phyloP scores from a whole-genome alignment of 2,329 filamentous ascomycete species.

The Cladosporium sp. region DNA sequence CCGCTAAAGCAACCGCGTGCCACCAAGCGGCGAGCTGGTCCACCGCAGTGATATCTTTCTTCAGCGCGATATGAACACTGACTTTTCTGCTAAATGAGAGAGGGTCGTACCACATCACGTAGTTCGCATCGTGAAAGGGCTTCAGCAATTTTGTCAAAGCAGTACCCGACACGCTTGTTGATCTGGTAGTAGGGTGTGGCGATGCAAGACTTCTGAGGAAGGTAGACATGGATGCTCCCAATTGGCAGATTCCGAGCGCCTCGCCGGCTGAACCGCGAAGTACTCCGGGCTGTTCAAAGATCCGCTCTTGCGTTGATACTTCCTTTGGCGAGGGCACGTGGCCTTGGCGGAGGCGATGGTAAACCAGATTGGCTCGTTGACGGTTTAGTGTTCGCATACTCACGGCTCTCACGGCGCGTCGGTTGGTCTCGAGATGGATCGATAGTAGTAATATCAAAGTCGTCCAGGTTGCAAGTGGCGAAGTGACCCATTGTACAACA shows the following conservation, averaged over 20 bases:
- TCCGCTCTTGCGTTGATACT: slow-evolving; percentile 59
- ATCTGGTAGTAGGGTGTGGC: slow-evolving; percentile 33
- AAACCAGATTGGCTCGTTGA: slow-evolving; percentile 79
- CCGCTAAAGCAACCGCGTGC: slow-evolving; percentile 56
- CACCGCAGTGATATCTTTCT: slow-evolving; percentile 53
- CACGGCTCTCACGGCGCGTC: slow-evolving; percentile 79
- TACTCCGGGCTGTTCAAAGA: slow-evolving; percentile 65
- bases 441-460: slow-evolving; percentile 70
- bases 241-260: slow-evolving; percentile 54
- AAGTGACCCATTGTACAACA: slow-evolving; percentile 73
- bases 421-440: slow-evolving; percentile 81
- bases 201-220: slow-evolving; percentile 28
- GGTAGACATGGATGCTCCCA: slow-evolving; percentile 46
- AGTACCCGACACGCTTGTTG: slow-evolving; percentile 18
- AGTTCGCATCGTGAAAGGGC: slow-evolving; percentile 54
- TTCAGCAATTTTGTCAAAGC: slow-evolving; percentile 50
- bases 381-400: slow-evolving; percentile 82
- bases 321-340: slow-evolving; percentile 63
- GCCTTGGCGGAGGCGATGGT: slow-evolving; percentile 53
- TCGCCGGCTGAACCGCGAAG: slow-evolving; percentile 54
- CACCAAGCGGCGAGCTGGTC: slow-evolving; percentile 63
- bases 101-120: slow-evolving; percentile 59
- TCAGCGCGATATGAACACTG: slow-evolving; percentile 60
- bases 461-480: slow-evolving; percentile 70
- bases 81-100: slow-evolving; percentile 34